Evolutionary conservation across 805 yeast species (phyloP).

Genomic region (Monosporozyma yasuniensis): DNA sequence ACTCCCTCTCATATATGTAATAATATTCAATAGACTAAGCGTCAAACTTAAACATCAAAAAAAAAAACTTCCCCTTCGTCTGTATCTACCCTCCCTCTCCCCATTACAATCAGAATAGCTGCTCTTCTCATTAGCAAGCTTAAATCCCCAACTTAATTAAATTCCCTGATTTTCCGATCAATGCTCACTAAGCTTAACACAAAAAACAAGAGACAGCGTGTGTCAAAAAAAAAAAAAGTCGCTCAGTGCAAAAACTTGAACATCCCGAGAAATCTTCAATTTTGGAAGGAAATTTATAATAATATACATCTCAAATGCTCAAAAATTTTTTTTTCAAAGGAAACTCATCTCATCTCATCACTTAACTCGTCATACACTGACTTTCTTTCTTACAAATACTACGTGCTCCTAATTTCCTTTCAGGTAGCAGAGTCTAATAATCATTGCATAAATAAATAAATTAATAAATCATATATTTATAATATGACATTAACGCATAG

Average conservation of each 20-base stretch:
- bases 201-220: too few relatives aligned
- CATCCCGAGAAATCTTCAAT: not conserved
- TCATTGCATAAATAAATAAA: not conserved
- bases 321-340: not conserved
- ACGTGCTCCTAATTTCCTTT: not conserved
- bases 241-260: not conserved
- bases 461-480: not conserved
- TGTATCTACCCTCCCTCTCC: not conserved
- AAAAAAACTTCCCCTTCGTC: too few relatives aligned
- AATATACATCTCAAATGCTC: not conserved
- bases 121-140: too few relatives aligned
- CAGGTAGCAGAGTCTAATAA: not conserved
- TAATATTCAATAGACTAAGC: too few relatives aligned
- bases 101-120: not conserved
- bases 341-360: not conserved
- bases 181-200: too few relatives aligned
- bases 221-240: not conserved
- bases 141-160: not conserved
- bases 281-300: not conserved
- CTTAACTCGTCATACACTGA: too few relatives aligned
- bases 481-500: constrained; percentile 8
- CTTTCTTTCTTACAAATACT: not conserved
- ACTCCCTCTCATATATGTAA: not conserved
- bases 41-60: too few relatives aligned
- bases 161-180: too few relatives aligned